Evolutionary conservation across 495 filamentous ascomycete genomes (phyloP).

Genomic region (Achaetomiella virescens): DNA sequence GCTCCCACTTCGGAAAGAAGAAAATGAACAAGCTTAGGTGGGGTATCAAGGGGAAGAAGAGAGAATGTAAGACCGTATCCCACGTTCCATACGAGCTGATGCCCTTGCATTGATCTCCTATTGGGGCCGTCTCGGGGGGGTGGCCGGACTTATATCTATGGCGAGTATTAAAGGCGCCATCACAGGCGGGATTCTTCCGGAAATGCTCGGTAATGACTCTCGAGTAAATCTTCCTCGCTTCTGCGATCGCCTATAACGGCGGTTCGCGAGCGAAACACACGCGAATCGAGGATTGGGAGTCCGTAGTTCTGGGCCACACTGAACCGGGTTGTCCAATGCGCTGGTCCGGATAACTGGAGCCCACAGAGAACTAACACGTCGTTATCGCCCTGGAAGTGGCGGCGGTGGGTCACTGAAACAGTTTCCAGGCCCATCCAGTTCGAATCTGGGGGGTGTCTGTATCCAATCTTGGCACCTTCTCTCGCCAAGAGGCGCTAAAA

Average conservation of each 20-base stretch:
- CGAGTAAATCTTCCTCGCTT: slow-evolving; percentile 1
- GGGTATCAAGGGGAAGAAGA: not conserved
- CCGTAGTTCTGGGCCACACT: not conserved
- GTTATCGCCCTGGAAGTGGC: slow-evolving; percentile 11
- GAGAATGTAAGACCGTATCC: not conserved
- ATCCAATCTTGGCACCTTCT: not conserved
- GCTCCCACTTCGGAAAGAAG: not conserved
- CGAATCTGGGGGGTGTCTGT: not conserved
- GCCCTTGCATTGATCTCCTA: not conserved
- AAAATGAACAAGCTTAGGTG: not conserved
- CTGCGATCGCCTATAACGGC: slow-evolving; percentile 8
- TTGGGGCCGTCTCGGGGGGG: not conserved
- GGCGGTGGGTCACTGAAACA: slow-evolving; percentile 14
- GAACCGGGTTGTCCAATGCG: slow-evolving; percentile 9
- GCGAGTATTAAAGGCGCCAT: not conserved
- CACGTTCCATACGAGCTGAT: not conserved
- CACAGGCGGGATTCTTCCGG: slow-evolving; percentile 12
- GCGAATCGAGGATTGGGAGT: not conserved
- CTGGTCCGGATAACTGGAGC: slow-evolving; percentile 2
- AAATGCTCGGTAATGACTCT: slow-evolving; percentile 8
- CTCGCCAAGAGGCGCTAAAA: slow-evolving; percentile 1
- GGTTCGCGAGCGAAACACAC: slow-evolving; percentile 7
- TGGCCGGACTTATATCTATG: slow-evolving; percentile 12
- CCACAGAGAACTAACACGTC: not conserved
- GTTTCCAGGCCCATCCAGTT: not conserved